Conservation (phyloP, 192 early-diverging fungal species). For the Entomortierella chlamydospora region DNA sequence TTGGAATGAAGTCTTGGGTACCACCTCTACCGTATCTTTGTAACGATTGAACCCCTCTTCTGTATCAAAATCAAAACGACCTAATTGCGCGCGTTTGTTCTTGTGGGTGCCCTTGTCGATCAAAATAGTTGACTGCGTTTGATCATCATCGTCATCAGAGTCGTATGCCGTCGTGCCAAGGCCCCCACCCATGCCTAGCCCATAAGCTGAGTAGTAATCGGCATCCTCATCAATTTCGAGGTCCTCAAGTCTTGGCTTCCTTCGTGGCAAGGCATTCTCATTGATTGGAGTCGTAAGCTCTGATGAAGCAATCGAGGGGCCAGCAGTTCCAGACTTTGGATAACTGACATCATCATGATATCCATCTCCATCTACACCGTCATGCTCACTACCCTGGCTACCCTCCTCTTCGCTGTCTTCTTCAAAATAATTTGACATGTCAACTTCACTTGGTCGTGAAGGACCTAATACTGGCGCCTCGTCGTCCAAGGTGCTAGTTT, state of each 20-base stretch:
- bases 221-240: slow-evolving; percentile 55
- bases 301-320: neutral
- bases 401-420: slow-evolving; percentile 34
- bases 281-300: slow-evolving; percentile 17
- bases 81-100: slow-evolving; percentile 76
- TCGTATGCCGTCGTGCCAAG: slow-evolving; percentile 65
- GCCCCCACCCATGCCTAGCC: slow-evolving; percentile 57
- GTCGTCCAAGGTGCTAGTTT: slow-evolving; percentile 1
- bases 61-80: slow-evolving; percentile 82
- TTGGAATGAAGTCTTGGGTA: slow-evolving; percentile 82
- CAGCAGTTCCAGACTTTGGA: neutral
- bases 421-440: slow-evolving; percentile 36
- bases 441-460: slow-evolving; percentile 26
- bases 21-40: slow-evolving; percentile 75
- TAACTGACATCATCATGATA: neutral
- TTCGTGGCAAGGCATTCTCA: slow-evolving; percentile 28
- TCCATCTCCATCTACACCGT: neutral
- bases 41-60: slow-evolving; percentile 82
- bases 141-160: slow-evolving; percentile 59
- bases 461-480: slow-evolving; percentile 44
- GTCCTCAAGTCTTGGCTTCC: slow-evolving; percentile 31
- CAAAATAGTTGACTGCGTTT: slow-evolving; percentile 55
- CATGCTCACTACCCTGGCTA: slow-evolving; percentile 15
- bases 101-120: slow-evolving; percentile 78
- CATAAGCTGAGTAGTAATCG: slow-evolving; percentile 65